Evolutionary conservation across 2,329 filamentous ascomycete genomes (phyloP).

Genomic region (Pochonia chlamydosporia): DNA sequence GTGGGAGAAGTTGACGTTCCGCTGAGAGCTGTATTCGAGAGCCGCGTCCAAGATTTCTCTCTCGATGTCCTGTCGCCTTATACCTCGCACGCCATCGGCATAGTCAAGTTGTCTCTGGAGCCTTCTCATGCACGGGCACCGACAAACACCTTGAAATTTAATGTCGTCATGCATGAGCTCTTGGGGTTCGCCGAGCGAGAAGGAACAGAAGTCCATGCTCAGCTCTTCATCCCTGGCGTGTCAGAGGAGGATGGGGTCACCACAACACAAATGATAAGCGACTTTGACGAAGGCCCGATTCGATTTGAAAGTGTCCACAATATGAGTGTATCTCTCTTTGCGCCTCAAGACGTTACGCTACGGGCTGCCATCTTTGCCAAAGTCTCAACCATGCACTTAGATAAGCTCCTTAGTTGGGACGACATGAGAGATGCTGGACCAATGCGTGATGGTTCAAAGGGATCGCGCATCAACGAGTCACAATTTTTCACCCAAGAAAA

Average conservation of each 20-base stretch:
- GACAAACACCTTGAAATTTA: conserved; percentile 91
- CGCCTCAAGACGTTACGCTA: conserved; percentile 64
- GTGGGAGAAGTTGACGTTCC: conserved; percentile 92
- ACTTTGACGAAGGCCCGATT: conserved; percentile 88
- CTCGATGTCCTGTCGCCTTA: conserved; percentile 90
- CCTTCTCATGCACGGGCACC: conserved; percentile 91
- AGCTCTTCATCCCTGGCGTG: conserved; percentile 90
- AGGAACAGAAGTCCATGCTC: conserved; percentile 90
- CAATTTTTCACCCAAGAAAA: conserved; percentile 92
- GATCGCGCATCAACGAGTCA: conserved; percentile 74
- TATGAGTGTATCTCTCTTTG: conserved; percentile 82
- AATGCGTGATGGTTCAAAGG: conserved; percentile 48
- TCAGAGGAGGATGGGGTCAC: conserved; percentile 88
- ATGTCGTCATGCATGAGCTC: conserved; percentile 96
- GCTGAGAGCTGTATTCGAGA: conserved; percentile 87
- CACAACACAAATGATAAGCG: conserved; percentile 88
- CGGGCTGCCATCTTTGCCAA: conserved; percentile 88
- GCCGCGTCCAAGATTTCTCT: conserved; percentile 86
- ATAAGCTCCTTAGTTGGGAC: conserved; percentile 97
- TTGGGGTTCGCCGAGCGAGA: conserved; percentile 92
- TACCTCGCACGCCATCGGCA: conserved; percentile 83
- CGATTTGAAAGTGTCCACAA: conserved; percentile 97
- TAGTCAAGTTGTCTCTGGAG: conserved; percentile 84
- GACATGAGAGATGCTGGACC: conserved; percentile 82
- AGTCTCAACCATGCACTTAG: conserved; percentile 88